A percentile compares a stretch with the other conserved stretches of the same genome.
Conservation (phyloP, 1,139 yeast genomes). For the Saccharomycopsis phalli region DNA sequence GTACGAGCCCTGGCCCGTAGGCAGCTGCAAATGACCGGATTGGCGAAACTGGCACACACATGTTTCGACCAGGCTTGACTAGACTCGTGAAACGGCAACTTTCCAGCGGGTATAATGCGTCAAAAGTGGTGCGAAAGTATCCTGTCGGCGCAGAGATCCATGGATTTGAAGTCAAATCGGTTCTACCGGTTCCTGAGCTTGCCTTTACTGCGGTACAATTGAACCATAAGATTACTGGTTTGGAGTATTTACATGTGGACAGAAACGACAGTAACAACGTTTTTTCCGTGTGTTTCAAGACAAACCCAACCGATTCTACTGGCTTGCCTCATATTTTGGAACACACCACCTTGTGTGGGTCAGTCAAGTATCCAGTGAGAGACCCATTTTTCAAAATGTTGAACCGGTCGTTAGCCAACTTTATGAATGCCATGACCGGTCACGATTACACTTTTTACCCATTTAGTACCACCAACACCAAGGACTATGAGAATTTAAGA, state of each 20-base stretch:
- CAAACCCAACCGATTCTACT: conserved; percentile 86
- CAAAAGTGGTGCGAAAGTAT: conserved; percentile 36
- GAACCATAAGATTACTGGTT: conserved; percentile 58
- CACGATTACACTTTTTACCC: conserved; percentile 94
- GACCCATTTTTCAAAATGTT: conserved; percentile 98
- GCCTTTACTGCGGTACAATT: conserved; percentile 72
- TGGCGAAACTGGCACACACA: not conserved
- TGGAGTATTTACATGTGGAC: conserved; percentile 79
- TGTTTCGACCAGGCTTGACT: not conserved
- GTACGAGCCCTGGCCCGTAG: not conserved
- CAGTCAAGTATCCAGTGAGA: conserved; percentile 80
- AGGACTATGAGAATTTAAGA: conserved; percentile 77
- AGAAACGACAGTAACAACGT: conserved; percentile 78
- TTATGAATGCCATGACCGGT: conserved; percentile 99
- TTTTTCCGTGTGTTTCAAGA: conserved; percentile 82
- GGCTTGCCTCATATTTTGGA: conserved; percentile 96
- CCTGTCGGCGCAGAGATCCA: conserved; percentile 54
- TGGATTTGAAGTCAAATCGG: conserved; percentile 58
- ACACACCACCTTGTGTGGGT: conserved; percentile 93
- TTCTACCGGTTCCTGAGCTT: conserved; percentile 70
- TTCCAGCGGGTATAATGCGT: conserved; percentile 22
- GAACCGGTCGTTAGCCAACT: conserved; percentile 77
- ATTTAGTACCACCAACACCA: conserved; percentile 82
- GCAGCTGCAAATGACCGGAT: not conserved
- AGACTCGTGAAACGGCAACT: not conserved